These are phyloP conservation scores for Yarrowia keelungensis DNA, from an alignment of 805 yeast species.

Conservation along the genomic window DNA sequence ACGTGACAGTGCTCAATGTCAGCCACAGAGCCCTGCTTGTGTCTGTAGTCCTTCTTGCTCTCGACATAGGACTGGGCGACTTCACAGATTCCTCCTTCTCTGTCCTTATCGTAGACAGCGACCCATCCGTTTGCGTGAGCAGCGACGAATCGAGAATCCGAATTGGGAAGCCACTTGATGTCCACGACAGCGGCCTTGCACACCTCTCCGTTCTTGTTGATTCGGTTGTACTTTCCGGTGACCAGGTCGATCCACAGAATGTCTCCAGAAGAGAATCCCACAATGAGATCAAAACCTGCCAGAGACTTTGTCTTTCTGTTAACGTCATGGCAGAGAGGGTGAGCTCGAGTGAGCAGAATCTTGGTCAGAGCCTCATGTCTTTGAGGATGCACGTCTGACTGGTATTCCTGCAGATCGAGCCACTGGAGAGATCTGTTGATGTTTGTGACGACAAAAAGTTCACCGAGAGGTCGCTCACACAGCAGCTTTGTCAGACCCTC, in stretches of 20 bases:
- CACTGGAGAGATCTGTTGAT: constrained; percentile 49
- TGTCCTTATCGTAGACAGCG: constrained; percentile 58
- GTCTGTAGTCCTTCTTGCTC: constrained; percentile 18
- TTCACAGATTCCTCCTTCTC: constrained; percentile 53
- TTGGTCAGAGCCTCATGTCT: constrained; percentile 52
- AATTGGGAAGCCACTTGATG: constrained; percentile 57
- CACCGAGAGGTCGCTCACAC: constrained; percentile 45
- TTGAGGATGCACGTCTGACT: constrained; percentile 32
- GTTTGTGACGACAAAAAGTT: constrained; percentile 49
- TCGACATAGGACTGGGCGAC: constrained; percentile 20
- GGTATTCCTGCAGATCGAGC: constrained; percentile 42
- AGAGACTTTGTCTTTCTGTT: constrained; percentile 48
- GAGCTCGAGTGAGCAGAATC: constrained; percentile 51
- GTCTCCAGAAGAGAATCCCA: constrained; percentile 75
- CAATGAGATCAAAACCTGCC: constrained; percentile 56
- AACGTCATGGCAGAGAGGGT: constrained; percentile 53
- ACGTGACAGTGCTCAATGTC: constrained; percentile 31
- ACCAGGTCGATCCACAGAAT: constrained; percentile 65
- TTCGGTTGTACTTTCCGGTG: constrained; percentile 57
- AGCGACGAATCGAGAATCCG: constrained; percentile 57
- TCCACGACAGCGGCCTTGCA: constrained; percentile 56
- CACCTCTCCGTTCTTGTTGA: constrained; percentile 59
- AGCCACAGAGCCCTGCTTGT: background rate
- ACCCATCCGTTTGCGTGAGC: constrained; percentile 72
- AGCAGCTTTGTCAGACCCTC: constrained; percentile 46